Conservation (phyloP, 176 grass and related monocot genomes). For the Rhipidocladum racemiflorum region DNA sequence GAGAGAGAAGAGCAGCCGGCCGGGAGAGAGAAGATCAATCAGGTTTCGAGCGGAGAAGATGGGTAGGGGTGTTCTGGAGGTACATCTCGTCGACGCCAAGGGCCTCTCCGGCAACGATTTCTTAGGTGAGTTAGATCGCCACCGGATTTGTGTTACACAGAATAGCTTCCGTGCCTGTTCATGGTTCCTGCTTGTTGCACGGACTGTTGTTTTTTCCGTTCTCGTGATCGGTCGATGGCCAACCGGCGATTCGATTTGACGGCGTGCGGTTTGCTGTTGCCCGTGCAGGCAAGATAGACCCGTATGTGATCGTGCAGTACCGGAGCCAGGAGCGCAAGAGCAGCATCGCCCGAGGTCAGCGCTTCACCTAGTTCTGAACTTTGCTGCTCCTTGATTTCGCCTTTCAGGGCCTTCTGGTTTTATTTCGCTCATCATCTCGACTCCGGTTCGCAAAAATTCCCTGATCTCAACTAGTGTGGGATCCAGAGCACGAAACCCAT, state of each 20-base stretch:
- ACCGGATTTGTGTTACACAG: neutral
- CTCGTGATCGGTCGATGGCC: neutral
- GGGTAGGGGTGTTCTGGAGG: constrained; percentile 71
- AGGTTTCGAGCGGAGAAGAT: constrained; percentile 21
- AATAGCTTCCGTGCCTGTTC: neutral
- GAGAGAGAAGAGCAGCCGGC: neutral
- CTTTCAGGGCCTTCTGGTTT: neutral
- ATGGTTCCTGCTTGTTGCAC: neutral
- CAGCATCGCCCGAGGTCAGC: constrained; percentile 55
- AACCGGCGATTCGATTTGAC: neutral
- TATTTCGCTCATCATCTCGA: neutral
- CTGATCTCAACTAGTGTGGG: neutral
- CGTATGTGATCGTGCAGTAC: constrained; percentile 75
- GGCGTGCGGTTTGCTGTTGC: neutral
- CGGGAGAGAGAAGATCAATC: neutral
- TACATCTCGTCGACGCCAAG: constrained; percentile 76
- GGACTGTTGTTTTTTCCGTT: neutral
- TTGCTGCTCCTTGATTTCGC: neutral
- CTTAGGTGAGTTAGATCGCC: constrained; percentile 43
- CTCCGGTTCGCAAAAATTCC: neutral
- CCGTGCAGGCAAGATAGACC: constrained; percentile 68
- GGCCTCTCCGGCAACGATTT: constrained; percentile 63
- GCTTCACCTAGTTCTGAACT: no score
- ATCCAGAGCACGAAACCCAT: no score
- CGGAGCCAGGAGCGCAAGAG: constrained; percentile 84